phyloP scores from a whole-genome alignment of 352 stramenopile species.

The Pythium insidiosum region DNA sequence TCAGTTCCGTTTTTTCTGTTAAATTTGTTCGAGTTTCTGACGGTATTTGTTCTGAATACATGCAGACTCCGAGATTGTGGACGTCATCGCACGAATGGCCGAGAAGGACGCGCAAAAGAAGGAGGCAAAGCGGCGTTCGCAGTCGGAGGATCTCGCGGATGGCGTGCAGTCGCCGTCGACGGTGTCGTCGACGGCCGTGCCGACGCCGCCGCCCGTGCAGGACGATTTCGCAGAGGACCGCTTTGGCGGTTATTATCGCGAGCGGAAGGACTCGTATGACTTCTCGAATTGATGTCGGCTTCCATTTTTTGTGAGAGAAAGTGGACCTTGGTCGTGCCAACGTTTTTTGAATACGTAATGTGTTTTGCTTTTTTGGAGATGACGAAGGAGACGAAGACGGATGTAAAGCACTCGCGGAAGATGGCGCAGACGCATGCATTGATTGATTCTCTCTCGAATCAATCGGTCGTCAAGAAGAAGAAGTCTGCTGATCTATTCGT shows the following conservation, averaged over 20 bases:
- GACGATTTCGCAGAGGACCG: conserved; percentile 17
- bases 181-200: conserved; percentile 13
- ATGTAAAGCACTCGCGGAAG: too few species aligned
- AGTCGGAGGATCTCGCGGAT: conserved; percentile 10
- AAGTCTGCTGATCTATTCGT: too few species aligned
- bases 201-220: conserved; percentile 8
- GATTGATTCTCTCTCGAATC: too few species aligned
- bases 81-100: conserved; percentile 70
- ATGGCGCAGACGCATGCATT: too few species aligned
- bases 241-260: conserved; percentile 38
- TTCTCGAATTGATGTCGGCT: too few species aligned
- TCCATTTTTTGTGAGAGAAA: too few species aligned
- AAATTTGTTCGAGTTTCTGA: neutral
- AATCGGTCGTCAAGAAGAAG: too few species aligned
- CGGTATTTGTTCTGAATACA: neutral
- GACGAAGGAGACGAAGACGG: too few species aligned
- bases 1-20: neutral
- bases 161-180: conserved; percentile 13
- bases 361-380: too few species aligned
- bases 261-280: conserved; percentile 57
- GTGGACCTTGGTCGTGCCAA: too few species aligned
- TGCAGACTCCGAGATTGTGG: conserved; percentile 70
- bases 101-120: conserved; percentile 65
- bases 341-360: too few species aligned
- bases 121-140: conserved; percentile 23